Percentiles rank a stretch among this genome's conserved stretches.
Conservation (phyloP, 1,139 yeast genomes). For the Arxiozyma bovina region DNA sequence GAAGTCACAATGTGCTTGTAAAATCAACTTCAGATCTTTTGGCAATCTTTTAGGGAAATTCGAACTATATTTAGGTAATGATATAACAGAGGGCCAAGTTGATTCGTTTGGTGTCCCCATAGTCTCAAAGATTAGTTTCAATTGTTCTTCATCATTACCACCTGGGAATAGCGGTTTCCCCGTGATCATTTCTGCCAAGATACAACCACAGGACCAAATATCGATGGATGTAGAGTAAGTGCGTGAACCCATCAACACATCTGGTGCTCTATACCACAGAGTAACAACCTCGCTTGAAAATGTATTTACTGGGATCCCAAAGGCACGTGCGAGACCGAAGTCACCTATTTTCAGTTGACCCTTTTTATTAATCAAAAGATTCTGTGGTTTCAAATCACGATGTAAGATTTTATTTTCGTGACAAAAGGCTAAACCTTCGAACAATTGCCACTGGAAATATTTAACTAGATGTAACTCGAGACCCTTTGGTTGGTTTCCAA, state of each 20-base stretch:
- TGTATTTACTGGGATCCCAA: conserved; percentile 96
- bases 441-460: conserved; percentile 84
- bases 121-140: conserved; percentile 74
- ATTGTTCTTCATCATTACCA: conserved; percentile 88
- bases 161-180: conserved; percentile 98
- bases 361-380: conserved; percentile 72
- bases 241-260: conserved; percentile 87
- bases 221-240: conserved; percentile 94
- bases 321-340: conserved; percentile 94
- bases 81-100: conserved; percentile 91
- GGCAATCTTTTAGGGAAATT: conserved; percentile 86
- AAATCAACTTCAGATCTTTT: conserved; percentile 68
- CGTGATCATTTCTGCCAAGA: conserved; percentile 94
- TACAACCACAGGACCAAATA: conserved; percentile 98
- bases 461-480: conserved; percentile 66
- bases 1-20: conserved; percentile 43
- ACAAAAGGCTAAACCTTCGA: conserved; percentile 87
- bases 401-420: conserved; percentile 92
- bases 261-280: conserved; percentile 97
- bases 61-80: conserved; percentile 74
- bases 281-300: conserved; percentile 97
- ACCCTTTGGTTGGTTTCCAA: conserved; percentile 27
- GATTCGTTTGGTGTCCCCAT: conserved; percentile 97
- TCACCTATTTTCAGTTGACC: conserved; percentile 95
- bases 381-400: conserved; percentile 94